Evolutionary conservation across 2,329 filamentous ascomycete species (phyloP).

Genomic region (Salinomyces thailandicus): DNA sequence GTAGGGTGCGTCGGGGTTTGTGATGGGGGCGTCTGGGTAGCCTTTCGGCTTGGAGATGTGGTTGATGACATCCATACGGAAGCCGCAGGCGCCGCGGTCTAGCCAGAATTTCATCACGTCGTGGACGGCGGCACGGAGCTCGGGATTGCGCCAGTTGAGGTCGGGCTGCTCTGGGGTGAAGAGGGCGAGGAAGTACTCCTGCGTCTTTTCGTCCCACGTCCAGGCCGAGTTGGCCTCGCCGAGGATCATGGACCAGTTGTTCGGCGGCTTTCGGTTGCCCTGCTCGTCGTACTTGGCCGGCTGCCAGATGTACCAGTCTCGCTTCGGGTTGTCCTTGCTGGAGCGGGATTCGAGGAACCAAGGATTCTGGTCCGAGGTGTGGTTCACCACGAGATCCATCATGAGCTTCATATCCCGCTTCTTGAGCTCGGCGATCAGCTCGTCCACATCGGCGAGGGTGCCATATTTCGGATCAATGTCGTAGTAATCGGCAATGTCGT

Average conservation of each 20-base stretch:
- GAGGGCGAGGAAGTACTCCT: conserved; percentile 38
- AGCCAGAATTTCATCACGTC: conserved; percentile 40
- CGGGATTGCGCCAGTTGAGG: conserved; percentile 39
- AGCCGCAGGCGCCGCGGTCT: conserved; percentile 36
- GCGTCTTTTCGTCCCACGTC: conserved; percentile 38
- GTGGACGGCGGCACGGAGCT: conserved; percentile 36
- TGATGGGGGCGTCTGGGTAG: conserved; percentile 34
- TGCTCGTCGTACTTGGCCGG: conserved; percentile 43
- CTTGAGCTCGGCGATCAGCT: conserved; percentile 33
- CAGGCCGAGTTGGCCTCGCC: conserved; percentile 31
- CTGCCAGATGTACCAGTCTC: conserved; percentile 59
- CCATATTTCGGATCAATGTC: conserved; percentile 40
- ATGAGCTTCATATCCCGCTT: conserved; percentile 39
- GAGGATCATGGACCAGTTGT: conserved; percentile 38
- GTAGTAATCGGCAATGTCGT: conserved; percentile 40
- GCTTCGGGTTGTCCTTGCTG: conserved; percentile 41
- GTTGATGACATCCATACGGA: conserved; percentile 41
- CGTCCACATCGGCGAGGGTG: conserved; percentile 36
- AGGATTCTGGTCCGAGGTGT: conserved; percentile 36
- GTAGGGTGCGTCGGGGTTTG: conserved; percentile 31
- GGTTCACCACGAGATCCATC: conserved; percentile 28
- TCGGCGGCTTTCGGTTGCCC: conserved; percentile 48
- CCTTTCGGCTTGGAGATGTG: conserved; percentile 36
- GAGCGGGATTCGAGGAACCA: conserved; percentile 50
- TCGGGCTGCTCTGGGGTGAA: conserved; percentile 40